A percentile compares a stretch with the other conserved stretches of the same genome.
phyloP scores from a whole-genome alignment of 2,329 filamentous ascomycete species.

The Monosporascus sp. region DNA sequence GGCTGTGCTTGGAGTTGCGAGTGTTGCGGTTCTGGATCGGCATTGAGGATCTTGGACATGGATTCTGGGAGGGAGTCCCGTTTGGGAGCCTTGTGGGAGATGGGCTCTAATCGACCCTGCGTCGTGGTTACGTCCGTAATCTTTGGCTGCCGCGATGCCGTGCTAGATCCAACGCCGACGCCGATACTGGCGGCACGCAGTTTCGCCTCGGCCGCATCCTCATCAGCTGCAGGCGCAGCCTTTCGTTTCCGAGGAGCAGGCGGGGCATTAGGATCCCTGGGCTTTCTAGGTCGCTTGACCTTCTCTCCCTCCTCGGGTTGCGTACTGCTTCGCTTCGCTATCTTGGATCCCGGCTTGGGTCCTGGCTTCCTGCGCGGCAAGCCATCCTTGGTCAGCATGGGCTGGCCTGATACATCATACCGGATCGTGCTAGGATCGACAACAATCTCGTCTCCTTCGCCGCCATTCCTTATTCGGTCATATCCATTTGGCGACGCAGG shows the following conservation, averaged over 20 bases:
- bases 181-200: constrained; percentile 20
- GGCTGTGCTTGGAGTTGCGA: constrained; percentile 40
- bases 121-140: constrained; percentile 31
- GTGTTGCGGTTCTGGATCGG: constrained; percentile 40
- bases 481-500: constrained; percentile 22
- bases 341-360: constrained; percentile 55
- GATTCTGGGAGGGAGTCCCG: constrained; percentile 46
- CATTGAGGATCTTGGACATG: constrained; percentile 53
- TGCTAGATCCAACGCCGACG: constrained; percentile 13
- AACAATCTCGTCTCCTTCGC: constrained; percentile 25
- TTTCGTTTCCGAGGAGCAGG: constrained; percentile 52
- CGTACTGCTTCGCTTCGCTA: constrained; percentile 37
- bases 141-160: constrained; percentile 31
- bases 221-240: constrained; percentile 29
- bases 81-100: constrained; percentile 42
- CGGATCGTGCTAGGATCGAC: constrained; percentile 26
- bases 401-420: constrained; percentile 30
- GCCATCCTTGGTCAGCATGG: constrained; percentile 49
- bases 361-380: constrained; percentile 59
- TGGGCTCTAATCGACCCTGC: constrained; percentile 24
- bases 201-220: constrained; percentile 19
- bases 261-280: constrained; percentile 53
- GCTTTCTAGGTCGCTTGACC: constrained; percentile 49
- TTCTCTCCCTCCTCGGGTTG: constrained; percentile 35
- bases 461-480: constrained; percentile 16